These are phyloP conservation scores for Neoscytalidium dimidiatum DNA, from an alignment of 2,329 filamentous ascomycete genomes.

Conservation along the genomic window DNA sequence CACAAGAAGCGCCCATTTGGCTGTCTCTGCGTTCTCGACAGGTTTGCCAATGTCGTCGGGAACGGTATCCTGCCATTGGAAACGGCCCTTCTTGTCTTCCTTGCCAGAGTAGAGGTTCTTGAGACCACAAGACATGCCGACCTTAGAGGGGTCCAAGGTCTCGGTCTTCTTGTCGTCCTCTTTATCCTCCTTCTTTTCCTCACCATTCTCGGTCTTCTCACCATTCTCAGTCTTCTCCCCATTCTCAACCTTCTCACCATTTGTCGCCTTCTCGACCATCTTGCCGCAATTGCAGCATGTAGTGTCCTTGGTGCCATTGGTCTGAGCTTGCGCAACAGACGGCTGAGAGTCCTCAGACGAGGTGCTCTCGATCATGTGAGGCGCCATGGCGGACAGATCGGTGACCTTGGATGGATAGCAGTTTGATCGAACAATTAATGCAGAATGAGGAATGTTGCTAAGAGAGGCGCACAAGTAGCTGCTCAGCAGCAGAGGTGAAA, in stretches of 20 bases:
- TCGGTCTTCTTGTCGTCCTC: conserved; percentile 16
- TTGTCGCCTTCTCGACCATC: background rate
- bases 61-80: conserved; percentile 52
- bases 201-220: conserved; percentile 5
- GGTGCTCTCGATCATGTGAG: background rate
- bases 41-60: conserved; percentile 52
- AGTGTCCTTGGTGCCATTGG: background rate
- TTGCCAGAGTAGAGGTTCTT: conserved; percentile 54
- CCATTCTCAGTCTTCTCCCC: background rate
- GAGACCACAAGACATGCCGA: conserved; percentile 43
- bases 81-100: conserved; percentile 46
- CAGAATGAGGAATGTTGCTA: background rate
- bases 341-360: background rate
- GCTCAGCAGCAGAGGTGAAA: background rate
- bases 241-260: no score
- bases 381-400: background rate
- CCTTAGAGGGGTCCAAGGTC: conserved; percentile 25
- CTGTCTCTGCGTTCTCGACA: conserved; percentile 61
- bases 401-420: background rate
- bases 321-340: background rate
- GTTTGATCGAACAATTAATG: no score
- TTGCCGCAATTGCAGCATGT: background rate
- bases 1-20: conserved; percentile 60
- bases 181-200: conserved; percentile 4
- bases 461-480: background rate